Evolutionary conservation across 2,329 filamentous ascomycete species (phyloP).

Genomic region (Triangularia setosa): DNA sequence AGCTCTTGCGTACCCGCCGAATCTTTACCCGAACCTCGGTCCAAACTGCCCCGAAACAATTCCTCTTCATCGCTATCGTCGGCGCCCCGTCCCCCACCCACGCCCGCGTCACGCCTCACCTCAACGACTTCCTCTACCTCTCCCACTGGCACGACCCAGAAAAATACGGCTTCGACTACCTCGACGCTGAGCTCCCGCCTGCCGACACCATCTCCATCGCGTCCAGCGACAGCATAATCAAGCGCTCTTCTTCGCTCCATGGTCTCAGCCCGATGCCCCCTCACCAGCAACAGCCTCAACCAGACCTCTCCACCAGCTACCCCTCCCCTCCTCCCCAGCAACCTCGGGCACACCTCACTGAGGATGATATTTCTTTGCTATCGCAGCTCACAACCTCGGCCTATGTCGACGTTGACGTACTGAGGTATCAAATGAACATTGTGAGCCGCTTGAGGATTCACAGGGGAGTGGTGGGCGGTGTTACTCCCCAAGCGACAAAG

Average conservation of each 20-base stretch:
- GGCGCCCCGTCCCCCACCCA: slow-evolving; percentile 25
- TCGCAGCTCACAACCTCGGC: slow-evolving; percentile 55
- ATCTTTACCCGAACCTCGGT: slow-evolving; percentile 73
- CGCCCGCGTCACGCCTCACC: slow-evolving; percentile 50
- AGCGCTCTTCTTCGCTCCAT: slow-evolving; percentile 20
- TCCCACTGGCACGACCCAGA: slow-evolving; percentile 76
- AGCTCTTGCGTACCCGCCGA: slow-evolving; percentile 76
- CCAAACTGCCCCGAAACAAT: slow-evolving; percentile 69
- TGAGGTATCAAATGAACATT: slow-evolving; percentile 83
- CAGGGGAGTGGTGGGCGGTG: slow-evolving; percentile 73
- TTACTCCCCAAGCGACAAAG: slow-evolving; percentile 73
- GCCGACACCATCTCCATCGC: slow-evolving; percentile 27
- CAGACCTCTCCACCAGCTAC: no score
- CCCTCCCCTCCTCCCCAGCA: no score
- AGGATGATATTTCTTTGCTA: slow-evolving; percentile 56
- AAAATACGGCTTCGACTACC: slow-evolving; percentile 67
- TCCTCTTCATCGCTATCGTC: slow-evolving; percentile 76
- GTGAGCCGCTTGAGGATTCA: slow-evolving; percentile 83
- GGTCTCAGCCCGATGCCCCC: neutral
- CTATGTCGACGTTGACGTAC: slow-evolving; percentile 69
- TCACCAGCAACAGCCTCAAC: slow-evolving; percentile 2
- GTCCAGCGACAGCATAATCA: slow-evolving; percentile 46
- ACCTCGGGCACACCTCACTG: slow-evolving; percentile 25
- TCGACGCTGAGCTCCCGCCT: slow-evolving; percentile 56
- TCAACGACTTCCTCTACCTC: slow-evolving; percentile 83